Evolutionary conservation across 2,329 filamentous ascomycete species (phyloP).

Genomic region (Diplodia corticola): DNA sequence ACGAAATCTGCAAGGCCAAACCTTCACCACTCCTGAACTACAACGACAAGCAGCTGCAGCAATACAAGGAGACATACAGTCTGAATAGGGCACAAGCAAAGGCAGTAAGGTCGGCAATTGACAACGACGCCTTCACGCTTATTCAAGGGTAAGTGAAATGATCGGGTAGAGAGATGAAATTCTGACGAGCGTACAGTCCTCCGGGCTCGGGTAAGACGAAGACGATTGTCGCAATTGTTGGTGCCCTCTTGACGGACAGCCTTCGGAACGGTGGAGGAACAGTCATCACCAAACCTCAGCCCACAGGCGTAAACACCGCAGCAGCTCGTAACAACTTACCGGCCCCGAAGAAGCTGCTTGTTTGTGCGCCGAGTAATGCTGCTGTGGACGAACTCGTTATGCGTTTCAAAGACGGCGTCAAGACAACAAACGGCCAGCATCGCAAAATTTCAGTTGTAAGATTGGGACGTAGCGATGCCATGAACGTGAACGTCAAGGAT

Average conservation of each 20-base stretch:
- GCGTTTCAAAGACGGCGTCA: slow-evolving; percentile 84
- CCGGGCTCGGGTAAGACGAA: slow-evolving; percentile 98
- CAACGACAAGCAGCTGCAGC: slow-evolving; percentile 68
- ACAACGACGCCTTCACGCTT: slow-evolving; percentile 95
- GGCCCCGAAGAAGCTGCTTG: slow-evolving; percentile 78
- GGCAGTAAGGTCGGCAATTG: slow-evolving; percentile 85
- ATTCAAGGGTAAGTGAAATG: slow-evolving; percentile 70
- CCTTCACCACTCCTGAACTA: slow-evolving; percentile 87
- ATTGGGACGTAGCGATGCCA: slow-evolving; percentile 85
- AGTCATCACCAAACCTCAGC: slow-evolving; percentile 42
- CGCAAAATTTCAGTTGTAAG: slow-evolving; percentile 85
- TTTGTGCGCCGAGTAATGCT: slow-evolving; percentile 98
- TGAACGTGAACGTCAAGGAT: slow-evolving; percentile 84
- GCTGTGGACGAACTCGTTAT: slow-evolving; percentile 95
- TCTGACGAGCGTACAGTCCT: slow-evolving; percentile 56
- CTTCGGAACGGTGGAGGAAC: slow-evolving; percentile 52
- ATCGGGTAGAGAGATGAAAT: slow-evolving; percentile 25
- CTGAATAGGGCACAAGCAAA: slow-evolving; percentile 88
- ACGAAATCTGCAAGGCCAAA: slow-evolving; percentile 84
- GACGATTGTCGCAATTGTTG: slow-evolving; percentile 95
- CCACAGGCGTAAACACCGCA: slow-evolving; percentile 30
- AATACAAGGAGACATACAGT: slow-evolving; percentile 72
- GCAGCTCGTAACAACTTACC: slow-evolving; percentile 30
- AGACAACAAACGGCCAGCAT: slow-evolving; percentile 68
- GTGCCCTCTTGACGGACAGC: slow-evolving; percentile 70